Base-by-base conservation (phyloP, 306 rosid species). In the Fagus crenata region DNA sequence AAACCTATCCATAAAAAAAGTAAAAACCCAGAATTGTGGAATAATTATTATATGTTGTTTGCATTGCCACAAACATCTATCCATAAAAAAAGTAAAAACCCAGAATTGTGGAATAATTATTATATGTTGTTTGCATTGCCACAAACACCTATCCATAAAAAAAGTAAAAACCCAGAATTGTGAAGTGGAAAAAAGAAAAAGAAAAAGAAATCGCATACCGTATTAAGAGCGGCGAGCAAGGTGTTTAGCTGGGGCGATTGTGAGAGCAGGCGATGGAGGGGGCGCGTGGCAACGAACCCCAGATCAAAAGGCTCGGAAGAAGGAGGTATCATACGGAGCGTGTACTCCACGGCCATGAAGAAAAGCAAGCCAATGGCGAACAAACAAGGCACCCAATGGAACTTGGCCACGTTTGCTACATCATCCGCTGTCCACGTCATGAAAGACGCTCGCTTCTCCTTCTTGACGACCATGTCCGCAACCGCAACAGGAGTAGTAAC, bases 311-410 rank as follows among this genome's bases (percentile, higher is more conserved):
- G 98, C 54, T 90, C 96, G 2, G 98, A 85, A 0, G 96, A 85
- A 6, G 93, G 49, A 5, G 97, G 97, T 0, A 95, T 86, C 97
- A 95, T 95, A 14, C n/a, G 85, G 84, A 92, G 95, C 82, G 98
- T 94, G 91, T 94, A 94, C 74, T 94, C 98, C 43, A 94, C 97
- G 71, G 72, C 97, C 96, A 94, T 90, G 89, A 95, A 95, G 84
- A 95, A 90, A 5, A 95, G 71, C 18, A 95, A 78, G 0, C 90
- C 91, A 74, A 85, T 2, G 0, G 84, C 96, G 77, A 89, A 92
- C 22, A 89, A 7, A 37, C 97, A 95, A 1, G 92, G 97, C 0
- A 95, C 54, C 98, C 98, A 86, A 81, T 95, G 98, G 73, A 80
- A 46, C 5, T 70, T 90, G 0, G 88, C 95, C 86, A 89, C 97